phyloP scores from a whole-genome alignment of 495 filamentous ascomycete species.

The Aspergillus incahuasiensis region DNA sequence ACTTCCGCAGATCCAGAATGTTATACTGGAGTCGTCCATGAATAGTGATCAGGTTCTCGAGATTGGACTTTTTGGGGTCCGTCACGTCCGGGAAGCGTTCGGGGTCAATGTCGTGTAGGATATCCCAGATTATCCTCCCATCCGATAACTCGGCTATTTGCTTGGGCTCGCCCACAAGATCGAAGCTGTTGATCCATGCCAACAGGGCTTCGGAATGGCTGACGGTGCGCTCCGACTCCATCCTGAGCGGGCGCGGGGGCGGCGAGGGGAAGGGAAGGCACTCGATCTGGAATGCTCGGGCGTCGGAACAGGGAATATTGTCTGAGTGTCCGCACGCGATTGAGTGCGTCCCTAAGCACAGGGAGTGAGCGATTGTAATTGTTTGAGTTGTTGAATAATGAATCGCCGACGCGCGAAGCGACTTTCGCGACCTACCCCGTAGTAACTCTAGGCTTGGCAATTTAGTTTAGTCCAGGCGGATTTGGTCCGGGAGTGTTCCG shows the following conservation, averaged over 20 bases:
- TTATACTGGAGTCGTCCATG: slow-evolving; percentile 62
- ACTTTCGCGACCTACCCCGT: not conserved
- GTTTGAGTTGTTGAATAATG: not conserved
- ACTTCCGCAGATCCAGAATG: slow-evolving; percentile 50
- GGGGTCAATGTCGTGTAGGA: slow-evolving; percentile 62
- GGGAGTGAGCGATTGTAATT: not conserved
- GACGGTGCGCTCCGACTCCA: slow-evolving; percentile 43
- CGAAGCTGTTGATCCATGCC: slow-evolving; percentile 57
- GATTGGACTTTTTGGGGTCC: slow-evolving; percentile 51
- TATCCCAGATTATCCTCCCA: slow-evolving; percentile 67
- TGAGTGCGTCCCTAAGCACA: not conserved
- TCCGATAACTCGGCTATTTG: slow-evolving; percentile 64
- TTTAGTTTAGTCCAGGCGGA: not conserved
- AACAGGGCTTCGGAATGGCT: slow-evolving; percentile 51
- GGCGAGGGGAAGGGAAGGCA: slow-evolving; percentile 1
- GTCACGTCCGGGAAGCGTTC: slow-evolving; percentile 62
- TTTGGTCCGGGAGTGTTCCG: not conserved
- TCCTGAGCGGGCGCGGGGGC: slow-evolving; percentile 20
- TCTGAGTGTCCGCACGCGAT: not conserved
- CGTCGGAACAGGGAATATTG: not conserved
- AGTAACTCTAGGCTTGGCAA: not conserved
- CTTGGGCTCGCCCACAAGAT: slow-evolving; percentile 38
- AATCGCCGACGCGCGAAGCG: slow-evolving; percentile 3
- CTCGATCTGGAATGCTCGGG: slow-evolving; percentile 8
- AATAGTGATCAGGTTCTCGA: slow-evolving; percentile 68